Conservation (phyloP, 2,329 filamentous ascomycete species). For the Microascus cirrosus region DNA sequence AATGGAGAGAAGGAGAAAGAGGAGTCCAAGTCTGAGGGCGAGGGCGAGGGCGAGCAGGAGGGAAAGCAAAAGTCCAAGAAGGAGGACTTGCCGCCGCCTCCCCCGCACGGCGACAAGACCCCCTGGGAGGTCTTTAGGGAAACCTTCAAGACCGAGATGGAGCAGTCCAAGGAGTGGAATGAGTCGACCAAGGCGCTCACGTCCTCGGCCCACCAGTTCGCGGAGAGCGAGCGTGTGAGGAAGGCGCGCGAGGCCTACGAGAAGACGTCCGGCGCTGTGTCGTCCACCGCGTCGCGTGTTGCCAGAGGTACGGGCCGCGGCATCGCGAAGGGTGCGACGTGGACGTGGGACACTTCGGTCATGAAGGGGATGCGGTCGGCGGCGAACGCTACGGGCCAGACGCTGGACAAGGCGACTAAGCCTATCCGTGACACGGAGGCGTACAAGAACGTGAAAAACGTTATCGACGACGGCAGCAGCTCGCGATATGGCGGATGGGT, state of each 20-base stretch:
- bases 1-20: slow-evolving; percentile 29
- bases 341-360: slow-evolving; percentile 94
- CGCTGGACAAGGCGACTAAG: slow-evolving; percentile 86
- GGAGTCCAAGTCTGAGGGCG: slow-evolving; percentile 31
- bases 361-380: slow-evolving; percentile 85
- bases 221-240: slow-evolving; percentile 84
- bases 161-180: slow-evolving; percentile 98
- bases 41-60: slow-evolving; percentile 28
- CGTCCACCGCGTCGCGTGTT: slow-evolving; percentile 65
- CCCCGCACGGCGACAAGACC: slow-evolving; percentile 96
- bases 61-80: slow-evolving; percentile 45
- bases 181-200: slow-evolving; percentile 94
- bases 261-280: slow-evolving; percentile 73
- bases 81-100: slow-evolving; percentile 68
- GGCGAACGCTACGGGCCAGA: slow-evolving; percentile 74
- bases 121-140: slow-evolving; percentile 98
- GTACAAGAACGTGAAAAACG: slow-evolving; percentile 88
- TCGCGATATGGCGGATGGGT: slow-evolving; percentile 94
- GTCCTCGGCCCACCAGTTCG: slow-evolving; percentile 79
- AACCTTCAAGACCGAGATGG: slow-evolving; percentile 88
- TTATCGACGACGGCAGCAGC: slow-evolving; percentile 93
- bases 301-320: slow-evolving; percentile 77
- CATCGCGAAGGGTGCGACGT: slow-evolving; percentile 82
- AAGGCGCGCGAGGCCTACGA: slow-evolving; percentile 78
- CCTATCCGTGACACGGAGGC: slow-evolving; percentile 91